Evolutionary conservation across 352 stramenopile species (phyloP).

Genomic region (Pythium folliculosum): DNA sequence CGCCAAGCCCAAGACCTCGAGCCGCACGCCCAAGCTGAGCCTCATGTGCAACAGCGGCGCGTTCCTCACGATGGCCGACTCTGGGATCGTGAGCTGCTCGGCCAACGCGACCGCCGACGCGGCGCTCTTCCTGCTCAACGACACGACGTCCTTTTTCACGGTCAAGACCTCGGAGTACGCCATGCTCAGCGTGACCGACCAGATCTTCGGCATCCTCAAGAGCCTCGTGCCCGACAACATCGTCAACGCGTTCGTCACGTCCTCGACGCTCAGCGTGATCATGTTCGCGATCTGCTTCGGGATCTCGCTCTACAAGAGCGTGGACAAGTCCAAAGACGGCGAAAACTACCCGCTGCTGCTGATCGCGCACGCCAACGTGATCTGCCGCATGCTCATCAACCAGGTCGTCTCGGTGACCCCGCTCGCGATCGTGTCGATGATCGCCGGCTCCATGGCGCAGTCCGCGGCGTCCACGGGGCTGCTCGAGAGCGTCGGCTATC

Average conservation of each 20-base stretch:
- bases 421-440: conserved; percentile 72
- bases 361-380: conserved; percentile 63
- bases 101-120: conserved; percentile 33
- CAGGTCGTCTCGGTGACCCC: conserved; percentile 67
- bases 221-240: conserved; percentile 75
- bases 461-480: conserved; percentile 49
- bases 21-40: conserved; percentile 25
- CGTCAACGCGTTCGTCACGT: conserved; percentile 54
- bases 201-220: conserved; percentile 69
- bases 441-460: conserved; percentile 61
- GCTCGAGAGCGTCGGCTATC: conserved; percentile 50
- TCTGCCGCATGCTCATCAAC: conserved; percentile 75
- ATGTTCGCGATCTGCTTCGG: conserved; percentile 73
- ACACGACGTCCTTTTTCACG: conserved; percentile 51
- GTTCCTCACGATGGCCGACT: conserved; percentile 39
- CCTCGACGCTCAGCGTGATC: conserved; percentile 69
- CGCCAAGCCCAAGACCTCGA: not conserved
- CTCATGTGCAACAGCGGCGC: conserved; percentile 50
- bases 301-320: conserved; percentile 61
- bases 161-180: conserved; percentile 37
- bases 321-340: conserved; percentile 45
- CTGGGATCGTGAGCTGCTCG: conserved; percentile 45
- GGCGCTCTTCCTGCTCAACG: conserved; percentile 58
- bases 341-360: conserved; percentile 73
- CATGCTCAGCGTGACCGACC: conserved; percentile 59